phyloP scores from a whole-genome alignment of 768 basidiomycete species.

The Sporobolomyces pararoseus region DNA sequence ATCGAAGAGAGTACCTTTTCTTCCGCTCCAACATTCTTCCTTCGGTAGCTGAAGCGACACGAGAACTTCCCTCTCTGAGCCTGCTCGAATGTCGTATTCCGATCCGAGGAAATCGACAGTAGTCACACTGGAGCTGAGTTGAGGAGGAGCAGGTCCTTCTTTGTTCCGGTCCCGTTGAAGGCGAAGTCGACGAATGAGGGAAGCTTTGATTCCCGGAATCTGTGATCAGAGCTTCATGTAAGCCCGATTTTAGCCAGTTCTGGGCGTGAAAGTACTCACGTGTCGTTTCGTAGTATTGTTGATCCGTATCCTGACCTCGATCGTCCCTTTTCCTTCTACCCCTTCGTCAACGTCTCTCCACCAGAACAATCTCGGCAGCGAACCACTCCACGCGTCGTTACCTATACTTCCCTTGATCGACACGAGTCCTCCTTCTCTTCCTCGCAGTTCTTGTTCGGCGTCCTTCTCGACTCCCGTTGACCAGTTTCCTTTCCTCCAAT shows the following conservation, averaged over 20 bases:
- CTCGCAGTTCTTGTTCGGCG: conserved; percentile 17
- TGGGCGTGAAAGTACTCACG: conserved; percentile 9
- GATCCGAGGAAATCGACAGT: conserved; percentile 32
- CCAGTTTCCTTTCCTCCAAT: conserved; percentile 41
- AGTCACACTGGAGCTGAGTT: conserved; percentile 16
- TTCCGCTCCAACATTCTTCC: conserved; percentile 30
- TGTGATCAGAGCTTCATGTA: background rate
- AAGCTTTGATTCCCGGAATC: conserved; percentile 39
- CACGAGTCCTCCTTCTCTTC: conserved; percentile 29
- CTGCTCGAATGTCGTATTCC: conserved; percentile 39
- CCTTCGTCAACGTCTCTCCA: conserved; percentile 25
- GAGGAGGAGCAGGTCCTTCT: conserved; percentile 1
- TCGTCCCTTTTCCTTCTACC: conserved; percentile 16
- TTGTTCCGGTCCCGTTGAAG: conserved; percentile 3
- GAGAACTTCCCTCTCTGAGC: conserved; percentile 19
- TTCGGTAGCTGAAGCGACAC: conserved; percentile 27
- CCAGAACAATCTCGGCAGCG: conserved; percentile 40
- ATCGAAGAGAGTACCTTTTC: conserved; percentile 41
- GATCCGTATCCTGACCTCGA: conserved; percentile 26
- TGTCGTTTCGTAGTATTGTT: conserved; percentile 40
- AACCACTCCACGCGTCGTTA: conserved; percentile 19
- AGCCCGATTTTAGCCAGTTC: background rate
- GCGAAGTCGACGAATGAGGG: conserved; percentile 35
- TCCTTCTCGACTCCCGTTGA: conserved; percentile 1
- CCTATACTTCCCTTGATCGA: conserved; percentile 26